Evolutionary conservation across 2,329 filamentous ascomycete species (phyloP), one percentile per base, ranked within the genome.

Genomic region (Colletotrichum kahawae): DNA sequence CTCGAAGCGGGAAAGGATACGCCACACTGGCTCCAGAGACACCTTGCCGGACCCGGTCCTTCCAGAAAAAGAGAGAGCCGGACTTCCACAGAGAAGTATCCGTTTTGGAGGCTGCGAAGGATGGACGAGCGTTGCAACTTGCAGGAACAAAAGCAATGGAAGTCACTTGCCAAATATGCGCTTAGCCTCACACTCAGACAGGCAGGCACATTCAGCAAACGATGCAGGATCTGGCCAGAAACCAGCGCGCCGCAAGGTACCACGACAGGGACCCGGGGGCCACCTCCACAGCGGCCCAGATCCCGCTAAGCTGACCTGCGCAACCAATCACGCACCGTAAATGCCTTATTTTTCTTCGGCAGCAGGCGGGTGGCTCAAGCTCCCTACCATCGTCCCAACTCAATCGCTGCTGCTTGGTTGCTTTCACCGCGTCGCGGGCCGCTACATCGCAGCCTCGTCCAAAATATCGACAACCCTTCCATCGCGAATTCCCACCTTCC

Each of bases 371-470:
- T 74, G 71, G 74, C 67, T 68, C 54, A 60, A 71, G 75, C 68
- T 67, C 56, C 54, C 51, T 63, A 29, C 43, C 62, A 56, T 38
- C 43, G 16, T 27, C 33, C 34, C 64, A 59, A 21, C 43, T 48
- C 43, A 21, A 48, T 48, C 18, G 38, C 38, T 48, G 43, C 43
- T 48, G 43, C 43, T 48, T 48, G 43, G n/a, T 48, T 48, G 18
- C 43, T 14, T 18, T 60, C 57, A n/a, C 31, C 57, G 36, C 67
- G 57, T 48, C 62, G 68, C 69, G 31, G 51, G 63, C 51, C 71
- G 31, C 21, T 38, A 31, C 59, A 70, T 66, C 34, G 60, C 69
- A 76, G 68, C 71, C 54, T 75, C 63, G 75, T 54, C 71, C 65
- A 67, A 48, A 57, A 73, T 56, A 66, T 36, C 75, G 48, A 3